Conservation (phyloP, 1,284 basidiomycete genomes). For the Coriolopsis trogii region DNA sequence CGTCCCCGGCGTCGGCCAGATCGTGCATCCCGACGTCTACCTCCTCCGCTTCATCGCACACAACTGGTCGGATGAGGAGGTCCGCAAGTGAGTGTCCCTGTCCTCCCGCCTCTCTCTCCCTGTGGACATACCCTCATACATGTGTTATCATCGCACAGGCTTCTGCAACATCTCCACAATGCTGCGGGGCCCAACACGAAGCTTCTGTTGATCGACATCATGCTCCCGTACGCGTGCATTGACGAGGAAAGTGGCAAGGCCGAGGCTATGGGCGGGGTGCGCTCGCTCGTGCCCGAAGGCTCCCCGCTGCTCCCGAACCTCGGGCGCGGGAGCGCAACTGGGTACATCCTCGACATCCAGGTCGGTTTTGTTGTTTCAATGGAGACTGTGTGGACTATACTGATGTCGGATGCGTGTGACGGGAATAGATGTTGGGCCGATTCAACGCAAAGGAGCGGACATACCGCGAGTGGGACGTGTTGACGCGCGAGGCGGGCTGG, state of each 20-base stretch:
- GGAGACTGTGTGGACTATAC: background rate
- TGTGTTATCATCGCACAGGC: too few species aligned
- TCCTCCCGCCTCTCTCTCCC: too few species aligned
- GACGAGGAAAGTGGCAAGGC: slow-evolving; percentile 8
- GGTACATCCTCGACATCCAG: slow-evolving; percentile 18
- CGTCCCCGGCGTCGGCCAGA: slow-evolving; percentile 12
- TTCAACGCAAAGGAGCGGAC: slow-evolving; percentile 72
- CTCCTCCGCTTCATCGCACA: slow-evolving; percentile 21
- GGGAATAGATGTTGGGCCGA: slow-evolving; percentile 72
- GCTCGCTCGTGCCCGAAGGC: slow-evolving; percentile 16
- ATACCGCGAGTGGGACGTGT: slow-evolving; percentile 55
- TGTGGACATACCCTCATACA: background rate
- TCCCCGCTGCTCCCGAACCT: slow-evolving; percentile 23
- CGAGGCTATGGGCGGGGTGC: slow-evolving; percentile 3
- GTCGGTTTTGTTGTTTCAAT: background rate
- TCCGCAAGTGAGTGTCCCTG: slow-evolving; percentile 8
- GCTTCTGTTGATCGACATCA: slow-evolving; percentile 21
- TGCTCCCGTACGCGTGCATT: slow-evolving; percentile 22
- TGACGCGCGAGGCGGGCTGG: slow-evolving; percentile 64
- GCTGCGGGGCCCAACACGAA: slow-evolving; percentile 20
- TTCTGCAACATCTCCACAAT: slow-evolving; percentile 15
- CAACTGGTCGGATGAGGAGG: slow-evolving; percentile 23
- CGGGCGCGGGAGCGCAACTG: slow-evolving; percentile 17
- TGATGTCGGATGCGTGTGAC: background rate
- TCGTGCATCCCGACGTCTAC: slow-evolving; percentile 19